Evolutionary conservation across 1,139 yeast species (phyloP).

Genomic region (Blastobotrys petasosporus): DNA sequence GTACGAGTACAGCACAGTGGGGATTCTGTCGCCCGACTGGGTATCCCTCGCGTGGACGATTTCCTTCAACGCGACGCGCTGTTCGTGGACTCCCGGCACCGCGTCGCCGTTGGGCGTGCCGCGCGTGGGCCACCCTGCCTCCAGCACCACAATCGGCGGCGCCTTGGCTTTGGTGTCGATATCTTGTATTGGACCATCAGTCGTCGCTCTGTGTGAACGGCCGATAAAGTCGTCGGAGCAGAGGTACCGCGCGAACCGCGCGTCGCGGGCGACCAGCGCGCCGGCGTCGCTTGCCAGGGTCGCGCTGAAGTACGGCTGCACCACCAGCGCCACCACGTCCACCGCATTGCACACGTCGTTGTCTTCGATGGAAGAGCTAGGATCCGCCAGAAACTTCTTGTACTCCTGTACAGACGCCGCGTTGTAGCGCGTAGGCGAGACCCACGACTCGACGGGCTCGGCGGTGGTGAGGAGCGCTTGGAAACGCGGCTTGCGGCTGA

Average conservation of each 20-base stretch:
- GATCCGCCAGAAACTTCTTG: slow-evolving; percentile 15
- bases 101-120: slow-evolving; percentile 52
- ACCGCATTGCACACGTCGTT: slow-evolving; percentile 23
- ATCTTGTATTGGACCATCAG: neutral
- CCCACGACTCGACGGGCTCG: slow-evolving; percentile 28
- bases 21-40: slow-evolving; percentile 17
- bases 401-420: slow-evolving; percentile 22
- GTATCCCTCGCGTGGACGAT: slow-evolving; percentile 30
- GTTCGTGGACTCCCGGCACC: slow-evolving; percentile 51
- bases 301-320: slow-evolving; percentile 27
- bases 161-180: slow-evolving; percentile 6
- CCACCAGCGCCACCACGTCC: slow-evolving; percentile 26
- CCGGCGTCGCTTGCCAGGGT: slow-evolving; percentile 22
- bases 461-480: slow-evolving; percentile 23
- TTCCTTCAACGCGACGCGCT: slow-evolving; percentile 46
- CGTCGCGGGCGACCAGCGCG: slow-evolving; percentile 23
- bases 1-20: slow-evolving; percentile 23
- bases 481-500: slow-evolving; percentile 13
- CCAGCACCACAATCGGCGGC: slow-evolving; percentile 45
- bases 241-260: slow-evolving; percentile 25
- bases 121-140: slow-evolving; percentile 66
- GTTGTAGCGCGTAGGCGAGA: slow-evolving; percentile 23
- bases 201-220: slow-evolving; percentile 17
- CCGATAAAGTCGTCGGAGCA: slow-evolving; percentile 28
- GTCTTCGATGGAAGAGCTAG: no score